Evolutionary conservation across 2,329 filamentous ascomycete genomes (phyloP).

Genomic region (Phialemonium atrogriseum): DNA sequence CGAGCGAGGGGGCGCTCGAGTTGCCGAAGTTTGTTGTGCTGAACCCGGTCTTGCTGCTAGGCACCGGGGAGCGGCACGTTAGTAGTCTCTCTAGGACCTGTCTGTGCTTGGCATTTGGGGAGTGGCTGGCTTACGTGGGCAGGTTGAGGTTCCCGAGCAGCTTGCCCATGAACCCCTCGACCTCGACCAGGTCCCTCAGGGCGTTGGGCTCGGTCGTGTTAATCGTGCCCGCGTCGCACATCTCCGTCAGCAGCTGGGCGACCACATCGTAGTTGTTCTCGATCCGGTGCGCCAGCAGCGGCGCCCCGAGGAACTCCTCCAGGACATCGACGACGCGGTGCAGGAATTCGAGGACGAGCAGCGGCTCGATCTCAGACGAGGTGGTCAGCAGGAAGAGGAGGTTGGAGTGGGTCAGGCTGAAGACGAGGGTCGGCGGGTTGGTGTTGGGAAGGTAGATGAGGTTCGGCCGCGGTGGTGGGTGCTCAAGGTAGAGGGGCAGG

Average conservation of each 20-base stretch:
- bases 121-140: conserved; percentile 48
- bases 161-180: conserved; percentile 84
- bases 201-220: conserved; percentile 91
- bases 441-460: conserved; percentile 77
- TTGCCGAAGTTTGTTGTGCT: conserved; percentile 25
- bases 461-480: conserved; percentile 73
- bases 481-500: conserved; percentile 78
- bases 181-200: conserved; percentile 81
- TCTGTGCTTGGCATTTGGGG: neutral
- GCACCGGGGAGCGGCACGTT: neutral
- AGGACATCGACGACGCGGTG: conserved; percentile 88
- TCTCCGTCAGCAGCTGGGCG: conserved; percentile 85
- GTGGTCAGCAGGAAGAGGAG: conserved; percentile 78
- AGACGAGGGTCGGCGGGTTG: conserved; percentile 79
- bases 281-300: conserved; percentile 77
- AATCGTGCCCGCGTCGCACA: conserved; percentile 90
- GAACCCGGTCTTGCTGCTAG: conserved; percentile 30
- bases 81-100: neutral
- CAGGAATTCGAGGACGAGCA: conserved; percentile 87
- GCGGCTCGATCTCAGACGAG: conserved; percentile 79
- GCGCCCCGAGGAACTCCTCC: conserved; percentile 88
- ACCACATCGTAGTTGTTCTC: conserved; percentile 89
- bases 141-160: conserved; percentile 80
- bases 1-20: conserved; percentile 29
- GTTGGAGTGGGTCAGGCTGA: conserved; percentile 79